Evolutionary conservation across 768 basidiomycete genomes (phyloP), one percentile per base, ranked within the genome.

Genomic region (Leccinum longicurvipes): DNA sequence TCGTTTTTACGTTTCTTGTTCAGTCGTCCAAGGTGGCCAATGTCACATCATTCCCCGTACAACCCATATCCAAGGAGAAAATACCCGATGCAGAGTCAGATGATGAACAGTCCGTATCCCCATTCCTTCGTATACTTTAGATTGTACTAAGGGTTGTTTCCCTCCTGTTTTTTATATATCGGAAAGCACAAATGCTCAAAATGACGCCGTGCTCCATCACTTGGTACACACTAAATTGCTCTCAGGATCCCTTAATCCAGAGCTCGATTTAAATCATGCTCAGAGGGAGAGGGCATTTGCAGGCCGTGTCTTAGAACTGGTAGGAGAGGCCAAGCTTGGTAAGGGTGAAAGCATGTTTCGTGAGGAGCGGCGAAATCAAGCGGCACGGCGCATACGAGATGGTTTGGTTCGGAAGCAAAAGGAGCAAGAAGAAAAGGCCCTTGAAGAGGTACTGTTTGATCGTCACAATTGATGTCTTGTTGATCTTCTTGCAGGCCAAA

Each of bases 21-120:
- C 47, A 91, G 91, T 93, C 91, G 3, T 90, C 91, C 23, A 92
- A 87, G 73, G 80, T 90, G 23, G 78, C 81, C 19, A 86, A 83
- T 62, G 56, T 91, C 27, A 77, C 76, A 6, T 50, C 41, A 11
- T 39, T 55, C 15, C 50, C 50, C 24, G 65, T 75, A 54, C 50
- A 46, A 50, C 55, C 48, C 19, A 5, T 62, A 42, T 71, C 59
- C 47, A 55, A 50, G 28, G 50, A 50, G 50, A 54, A 45, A 34
- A 47, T 68, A 52, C 63, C 68, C 12, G 56, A 69, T 17, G 73
- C 70, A 34, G 79, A 82, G 2, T 74, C 74, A n/a, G 83, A 81
- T 45, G 80, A 85, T 19, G 86, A 87, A 60, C 71, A 73, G 85
- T 85, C 66, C 32, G 71, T 50, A 21, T 46, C 11, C 12, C 17